These are phyloP conservation scores for Schizophyllum amplum DNA, from an alignment of 1,284 basidiomycete genomes.

Conservation along the genomic window DNA sequence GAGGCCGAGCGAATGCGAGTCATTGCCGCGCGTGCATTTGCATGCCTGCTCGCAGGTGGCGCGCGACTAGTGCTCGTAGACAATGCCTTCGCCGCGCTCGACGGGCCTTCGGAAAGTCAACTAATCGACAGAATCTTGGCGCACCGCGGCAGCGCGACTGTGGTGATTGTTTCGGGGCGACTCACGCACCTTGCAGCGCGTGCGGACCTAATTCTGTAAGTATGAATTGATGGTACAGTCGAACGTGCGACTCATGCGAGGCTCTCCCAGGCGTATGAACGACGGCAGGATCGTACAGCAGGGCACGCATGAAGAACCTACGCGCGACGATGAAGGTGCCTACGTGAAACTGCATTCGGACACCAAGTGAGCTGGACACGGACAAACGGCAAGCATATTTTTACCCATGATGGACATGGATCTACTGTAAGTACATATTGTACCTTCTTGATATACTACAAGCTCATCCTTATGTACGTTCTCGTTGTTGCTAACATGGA, in stretches of 20 bases:
- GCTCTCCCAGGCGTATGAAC: neutral
- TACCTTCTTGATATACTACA: no score
- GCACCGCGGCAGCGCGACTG: neutral
- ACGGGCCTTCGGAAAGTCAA: neutral
- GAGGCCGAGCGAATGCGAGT: neutral
- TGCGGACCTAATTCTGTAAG: neutral
- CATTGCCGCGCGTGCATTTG: neutral
- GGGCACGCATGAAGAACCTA: neutral
- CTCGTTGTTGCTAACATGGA: no score
- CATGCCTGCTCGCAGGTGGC: neutral
- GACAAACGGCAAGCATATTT: no score
- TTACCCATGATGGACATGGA: no score
- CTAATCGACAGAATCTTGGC: neutral
- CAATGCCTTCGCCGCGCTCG: neutral
- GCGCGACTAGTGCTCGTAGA: neutral
- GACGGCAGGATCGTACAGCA: neutral
- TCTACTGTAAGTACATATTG: no score
- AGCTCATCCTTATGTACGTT: no score
- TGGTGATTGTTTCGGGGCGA: neutral
- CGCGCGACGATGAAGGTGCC: neutral
- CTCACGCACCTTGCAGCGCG: neutral
- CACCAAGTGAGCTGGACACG: no score
- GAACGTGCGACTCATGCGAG: no score
- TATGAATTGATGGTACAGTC: neutral
- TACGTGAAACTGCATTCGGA: neutral